These are phyloP conservation scores for Piloderma croceum DNA, from an alignment of 768 basidiomycete genomes.

Conservation along the genomic window DNA sequence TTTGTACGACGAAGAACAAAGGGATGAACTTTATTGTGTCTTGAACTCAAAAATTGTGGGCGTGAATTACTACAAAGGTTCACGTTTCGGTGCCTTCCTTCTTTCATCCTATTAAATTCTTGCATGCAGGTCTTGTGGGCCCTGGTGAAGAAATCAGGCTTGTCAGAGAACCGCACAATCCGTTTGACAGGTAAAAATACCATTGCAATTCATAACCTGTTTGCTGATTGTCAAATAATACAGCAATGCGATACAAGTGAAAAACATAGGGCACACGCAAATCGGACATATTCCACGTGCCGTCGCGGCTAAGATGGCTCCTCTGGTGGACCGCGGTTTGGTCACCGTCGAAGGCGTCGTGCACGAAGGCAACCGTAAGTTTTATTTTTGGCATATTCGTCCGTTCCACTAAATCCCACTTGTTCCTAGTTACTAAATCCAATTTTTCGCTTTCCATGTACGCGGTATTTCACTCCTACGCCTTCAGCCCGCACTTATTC, in stretches of 20 bases:
- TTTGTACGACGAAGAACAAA: conserved; percentile 38
- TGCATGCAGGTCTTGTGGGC: conserved; percentile 65
- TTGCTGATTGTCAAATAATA: background rate
- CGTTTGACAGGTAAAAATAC: conserved; percentile 54
- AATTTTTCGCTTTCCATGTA: too few species aligned
- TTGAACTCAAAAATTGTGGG: conserved; percentile 67
- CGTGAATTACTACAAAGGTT: conserved; percentile 76
- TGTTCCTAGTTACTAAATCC: too few species aligned
- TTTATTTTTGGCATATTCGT: too few species aligned
- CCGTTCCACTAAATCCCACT: too few species aligned
- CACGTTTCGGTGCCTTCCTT: background rate
- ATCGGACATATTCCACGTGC: conserved; percentile 75
- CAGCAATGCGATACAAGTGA: conserved; percentile 77
- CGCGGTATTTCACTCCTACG: too few species aligned
- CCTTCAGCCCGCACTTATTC: too few species aligned
- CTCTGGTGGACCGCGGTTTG: conserved; percentile 57
- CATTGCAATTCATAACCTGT: too few species aligned
- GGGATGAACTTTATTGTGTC: conserved; percentile 65
- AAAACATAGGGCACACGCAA: conserved; percentile 67
- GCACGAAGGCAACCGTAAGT: conserved; percentile 63
- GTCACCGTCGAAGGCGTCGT: conserved; percentile 70
- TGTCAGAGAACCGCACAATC: conserved; percentile 59
- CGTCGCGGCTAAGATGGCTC: conserved; percentile 56
- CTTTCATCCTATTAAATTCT: background rate
- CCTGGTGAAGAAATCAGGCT: conserved; percentile 72